Percentiles rank a stretch among this genome's conserved stretches.
phyloP scores from a whole-genome alignment of 345 rosid species.

The Eucalyptus pauciflora region DNA sequence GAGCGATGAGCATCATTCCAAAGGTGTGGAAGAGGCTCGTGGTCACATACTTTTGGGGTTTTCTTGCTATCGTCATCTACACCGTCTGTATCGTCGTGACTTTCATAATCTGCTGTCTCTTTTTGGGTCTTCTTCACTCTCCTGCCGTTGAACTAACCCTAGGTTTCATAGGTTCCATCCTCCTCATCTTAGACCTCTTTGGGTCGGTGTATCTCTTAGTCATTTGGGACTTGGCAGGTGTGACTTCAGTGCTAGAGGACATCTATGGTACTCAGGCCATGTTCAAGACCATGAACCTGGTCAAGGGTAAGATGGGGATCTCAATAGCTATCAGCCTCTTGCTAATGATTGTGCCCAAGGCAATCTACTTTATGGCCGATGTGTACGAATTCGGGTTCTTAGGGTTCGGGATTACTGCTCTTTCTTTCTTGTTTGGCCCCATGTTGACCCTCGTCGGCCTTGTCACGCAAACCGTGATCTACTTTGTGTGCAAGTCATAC shows the following conservation, averaged over 20 bases:
- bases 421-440: slow-evolving; percentile 12
- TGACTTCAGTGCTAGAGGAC: slow-evolving; percentile 40
- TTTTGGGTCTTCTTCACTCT: background rate
- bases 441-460: slow-evolving; percentile 14
- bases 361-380: background rate
- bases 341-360: background rate
- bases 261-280: slow-evolving; percentile 28
- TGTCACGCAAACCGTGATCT: slow-evolving; percentile 31
- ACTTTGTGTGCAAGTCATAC: slow-evolving; percentile 50
- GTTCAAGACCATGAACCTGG: slow-evolving; percentile 18
- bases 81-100: background rate
- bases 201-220: slow-evolving; percentile 22
- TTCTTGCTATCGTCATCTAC: background rate
- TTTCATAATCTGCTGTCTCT: background rate
- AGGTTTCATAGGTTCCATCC: background rate
- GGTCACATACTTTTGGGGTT: slow-evolving; percentile 25
- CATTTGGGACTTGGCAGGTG: slow-evolving; percentile 35
- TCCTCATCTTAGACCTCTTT: background rate
- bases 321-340: slow-evolving; percentile 8
- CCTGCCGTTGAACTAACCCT: background rate
- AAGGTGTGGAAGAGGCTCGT: slow-evolving; percentile 41
- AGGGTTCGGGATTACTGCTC: slow-evolving; percentile 10
- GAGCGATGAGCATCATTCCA: slow-evolving; percentile 27
- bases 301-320: slow-evolving; percentile 23
- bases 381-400: background rate